Conservation (phyloP, 345 rosid species). For the Raphanus sativus region DNA sequence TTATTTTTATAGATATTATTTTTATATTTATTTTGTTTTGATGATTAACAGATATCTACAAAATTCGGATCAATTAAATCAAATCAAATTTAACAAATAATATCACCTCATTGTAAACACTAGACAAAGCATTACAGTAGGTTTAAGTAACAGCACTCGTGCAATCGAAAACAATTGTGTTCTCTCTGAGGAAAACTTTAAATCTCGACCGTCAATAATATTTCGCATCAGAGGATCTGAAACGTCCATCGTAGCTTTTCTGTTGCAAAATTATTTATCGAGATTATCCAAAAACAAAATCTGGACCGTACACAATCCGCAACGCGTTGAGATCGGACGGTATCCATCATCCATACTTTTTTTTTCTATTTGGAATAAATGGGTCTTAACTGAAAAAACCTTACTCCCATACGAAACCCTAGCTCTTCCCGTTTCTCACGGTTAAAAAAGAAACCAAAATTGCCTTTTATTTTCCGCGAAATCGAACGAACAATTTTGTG, state of each 20-base stretch:
- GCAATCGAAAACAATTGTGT: too few species aligned
- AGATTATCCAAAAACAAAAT: not conserved
- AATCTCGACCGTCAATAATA: conserved; percentile 24
- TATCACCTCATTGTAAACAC: too few species aligned
- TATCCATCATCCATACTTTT: not conserved
- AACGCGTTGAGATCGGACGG: conserved; percentile 29
- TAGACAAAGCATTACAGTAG: too few species aligned
- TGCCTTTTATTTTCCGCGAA: conserved; percentile 21
- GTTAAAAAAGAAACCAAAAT: conserved; percentile 30
- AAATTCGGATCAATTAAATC: too few species aligned
- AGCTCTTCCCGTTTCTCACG: conserved; percentile 50
- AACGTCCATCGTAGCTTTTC: conserved; percentile 32
- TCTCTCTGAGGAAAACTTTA: not conserved
- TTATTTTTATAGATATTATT: too few species aligned
- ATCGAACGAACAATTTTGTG: conserved; percentile 38
- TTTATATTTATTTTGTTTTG: too few species aligned
- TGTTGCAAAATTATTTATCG: conserved; percentile 11
- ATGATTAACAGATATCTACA: too few species aligned
- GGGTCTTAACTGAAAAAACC: conserved; percentile 46
- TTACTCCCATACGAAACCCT: conserved; percentile 64
- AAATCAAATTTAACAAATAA: too few species aligned
- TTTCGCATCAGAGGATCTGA: conserved; percentile 14
- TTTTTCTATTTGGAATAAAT: conserved; percentile 23
- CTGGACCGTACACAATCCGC: conserved; percentile 3
- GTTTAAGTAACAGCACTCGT: too few species aligned